Evolutionary conservation across 2,329 filamentous ascomycete species (phyloP).

Genomic region (Penicillium sp.): DNA sequence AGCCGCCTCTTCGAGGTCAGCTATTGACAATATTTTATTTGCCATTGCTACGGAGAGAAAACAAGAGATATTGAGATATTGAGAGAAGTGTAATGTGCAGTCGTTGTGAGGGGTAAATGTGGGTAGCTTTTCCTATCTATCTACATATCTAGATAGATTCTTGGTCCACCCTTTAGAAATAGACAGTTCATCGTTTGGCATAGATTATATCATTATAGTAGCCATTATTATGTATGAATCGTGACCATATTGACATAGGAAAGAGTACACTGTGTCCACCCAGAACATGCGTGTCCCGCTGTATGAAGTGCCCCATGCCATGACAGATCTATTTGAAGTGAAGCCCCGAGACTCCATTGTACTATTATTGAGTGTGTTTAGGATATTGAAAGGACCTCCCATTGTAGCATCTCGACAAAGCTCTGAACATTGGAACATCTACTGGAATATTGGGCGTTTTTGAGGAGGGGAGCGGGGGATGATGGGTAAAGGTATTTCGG

Average conservation of each 20-base stretch:
- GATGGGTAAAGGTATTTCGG: no score
- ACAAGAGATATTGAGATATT: no score
- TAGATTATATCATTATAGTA: not conserved
- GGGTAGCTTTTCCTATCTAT: not conserved
- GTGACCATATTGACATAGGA: slow-evolving; percentile 12
- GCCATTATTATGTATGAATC: slow-evolving; percentile 7
- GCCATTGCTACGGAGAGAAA: slow-evolving; percentile 2
- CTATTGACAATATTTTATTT: slow-evolving; percentile 18
- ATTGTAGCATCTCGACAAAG: no score
- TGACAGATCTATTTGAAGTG: slow-evolving; percentile 17
- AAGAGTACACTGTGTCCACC: slow-evolving; percentile 13
- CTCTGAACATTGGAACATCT: no score
- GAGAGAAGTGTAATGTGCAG: not conserved
- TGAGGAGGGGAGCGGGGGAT: no score
- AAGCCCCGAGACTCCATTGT: not conserved
- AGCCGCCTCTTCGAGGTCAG: slow-evolving; percentile 19
- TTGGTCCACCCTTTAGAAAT: not conserved
- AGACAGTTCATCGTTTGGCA: not conserved
- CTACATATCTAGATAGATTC: not conserved
- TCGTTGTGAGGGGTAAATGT: slow-evolving; percentile 5
- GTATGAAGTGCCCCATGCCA: slow-evolving; percentile 17
- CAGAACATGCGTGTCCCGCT: slow-evolving; percentile 20
- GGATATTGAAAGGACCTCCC: not conserved
- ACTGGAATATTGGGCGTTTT: not conserved
- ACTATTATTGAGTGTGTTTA: not conserved